phyloP scores from a whole-genome alignment of 352 stramenopile genomes.

The Globisporangium irregulare region DNA sequence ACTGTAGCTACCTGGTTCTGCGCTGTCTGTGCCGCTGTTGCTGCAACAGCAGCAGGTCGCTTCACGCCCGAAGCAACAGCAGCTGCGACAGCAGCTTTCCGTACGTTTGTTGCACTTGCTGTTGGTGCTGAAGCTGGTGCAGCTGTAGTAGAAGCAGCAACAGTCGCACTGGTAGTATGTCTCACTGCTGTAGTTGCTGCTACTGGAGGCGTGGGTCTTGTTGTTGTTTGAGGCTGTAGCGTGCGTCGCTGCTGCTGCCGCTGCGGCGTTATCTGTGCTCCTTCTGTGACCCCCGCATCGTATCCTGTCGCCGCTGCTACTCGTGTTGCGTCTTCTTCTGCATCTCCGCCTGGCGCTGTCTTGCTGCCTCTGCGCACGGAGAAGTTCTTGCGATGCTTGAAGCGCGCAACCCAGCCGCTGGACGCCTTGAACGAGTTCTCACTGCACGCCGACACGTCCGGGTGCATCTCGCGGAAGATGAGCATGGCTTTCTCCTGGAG shows the following conservation, averaged over 20 bases:
- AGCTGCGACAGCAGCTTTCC: not conserved
- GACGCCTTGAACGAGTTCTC: slow-evolving; percentile 18
- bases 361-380: slow-evolving; percentile 6
- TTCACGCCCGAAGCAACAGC: not conserved
- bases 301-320: not conserved
- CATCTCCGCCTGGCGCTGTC: not conserved
- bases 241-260: not conserved
- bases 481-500: slow-evolving; percentile 14
- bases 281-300: not conserved
- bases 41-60: not conserved
- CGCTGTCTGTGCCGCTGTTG: not conserved
- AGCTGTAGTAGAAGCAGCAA: not conserved
- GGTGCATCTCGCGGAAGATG: slow-evolving; percentile 15
- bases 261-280: not conserved
- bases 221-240: not conserved
- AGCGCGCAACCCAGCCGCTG: slow-evolving; percentile 23
- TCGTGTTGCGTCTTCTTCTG: not conserved
- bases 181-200: not conserved
- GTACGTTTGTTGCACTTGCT: not conserved
- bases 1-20: not conserved
- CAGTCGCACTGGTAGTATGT: not conserved
- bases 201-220: not conserved
- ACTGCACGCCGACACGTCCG: not conserved
- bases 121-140: not conserved
- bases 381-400: slow-evolving; percentile 21